Evolutionary conservation across 305 asterid genomes (phyloP).

Genomic region (Fraxinus sp.): DNA sequence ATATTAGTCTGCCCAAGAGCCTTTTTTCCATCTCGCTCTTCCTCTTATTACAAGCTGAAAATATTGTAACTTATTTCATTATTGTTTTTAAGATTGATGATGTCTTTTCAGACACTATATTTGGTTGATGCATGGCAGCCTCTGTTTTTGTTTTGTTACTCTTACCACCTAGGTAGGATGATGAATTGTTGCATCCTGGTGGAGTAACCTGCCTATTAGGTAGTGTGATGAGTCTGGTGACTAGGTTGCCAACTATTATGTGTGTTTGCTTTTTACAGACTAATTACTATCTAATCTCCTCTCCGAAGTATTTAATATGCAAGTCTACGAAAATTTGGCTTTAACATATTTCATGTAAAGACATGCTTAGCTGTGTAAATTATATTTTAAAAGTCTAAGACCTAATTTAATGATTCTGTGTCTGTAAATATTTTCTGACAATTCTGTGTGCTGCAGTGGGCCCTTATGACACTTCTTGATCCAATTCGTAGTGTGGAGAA

Average conservation of each 20-base stretch:
- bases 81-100: not conserved
- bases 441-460: constrained; percentile 63
- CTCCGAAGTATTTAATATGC: not conserved
- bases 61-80: not conserved
- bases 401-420: constrained; percentile 8
- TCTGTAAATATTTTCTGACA: constrained; percentile 13
- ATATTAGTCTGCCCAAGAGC: not conserved
- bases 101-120: not conserved
- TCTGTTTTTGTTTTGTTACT: not conserved
- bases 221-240: not conserved
- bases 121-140: not conserved
- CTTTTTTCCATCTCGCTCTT: not conserved
- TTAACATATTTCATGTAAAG: not conserved
- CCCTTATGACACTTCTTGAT: constrained; percentile 90
- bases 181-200: not conserved
- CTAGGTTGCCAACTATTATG: not conserved
- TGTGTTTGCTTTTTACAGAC: not conserved
- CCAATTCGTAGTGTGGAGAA: constrained; percentile 79
- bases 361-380: not conserved
- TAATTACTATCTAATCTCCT: not conserved
- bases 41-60: not conserved
- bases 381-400: constrained; percentile 1
- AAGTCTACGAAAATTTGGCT: not conserved
- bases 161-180: not conserved
- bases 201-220: constrained; percentile 2